Evolutionary conservation across 495 filamentous ascomycete species (phyloP), one percentile per base, ranked within the genome.

Genomic region (Antarctomyces pellizariae): DNA sequence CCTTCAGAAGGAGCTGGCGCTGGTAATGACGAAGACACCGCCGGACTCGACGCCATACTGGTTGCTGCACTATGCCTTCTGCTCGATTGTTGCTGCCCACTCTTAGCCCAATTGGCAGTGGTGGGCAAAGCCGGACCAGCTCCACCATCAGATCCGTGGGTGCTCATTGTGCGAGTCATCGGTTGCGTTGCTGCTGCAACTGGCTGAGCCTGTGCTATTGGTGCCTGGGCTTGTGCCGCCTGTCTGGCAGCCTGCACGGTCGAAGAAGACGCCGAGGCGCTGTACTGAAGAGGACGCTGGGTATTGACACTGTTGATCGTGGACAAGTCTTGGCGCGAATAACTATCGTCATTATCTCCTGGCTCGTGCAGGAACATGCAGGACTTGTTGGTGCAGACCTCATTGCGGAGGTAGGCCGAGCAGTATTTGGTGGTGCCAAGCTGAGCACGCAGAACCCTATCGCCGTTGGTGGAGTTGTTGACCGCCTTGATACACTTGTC

Each of bases 341-440:
- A 95, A 48, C 80, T 93, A 32, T 99, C 84, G 31, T 83, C 80
- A 32, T 91, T 86, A 43, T 99, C 86, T 10, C 84, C 86, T 10
- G 83, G 73, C 45, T 99, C 86, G 43, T 99, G 86, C 21, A 99
- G 50, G 48, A 99, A 99, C 58, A 91, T 99, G 50, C 86, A 99
- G 30, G 78, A 77, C 28, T 79, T 64, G 38, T 99, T 99, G 18
- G 71, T 75, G 49, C 86, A 99, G 31, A 66, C 68, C 44, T 99
- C 86, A 29, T 80, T 75, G 12, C 89, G 70, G 13, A 99, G 60
- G 57, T 84, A 99, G 5, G 86, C 86, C 1, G 86, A 95, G 49
- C 86, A 99, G 45, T 99, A 99, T 47, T 99, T 99, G 2, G 89
- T 99, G 5, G 89, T 99, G 12, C 89, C 89, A 29, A 89, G 76